Base-by-base conservation (phyloP, 2,329 filamentous ascomycete species). In the Triangularia verruculosa region DNA sequence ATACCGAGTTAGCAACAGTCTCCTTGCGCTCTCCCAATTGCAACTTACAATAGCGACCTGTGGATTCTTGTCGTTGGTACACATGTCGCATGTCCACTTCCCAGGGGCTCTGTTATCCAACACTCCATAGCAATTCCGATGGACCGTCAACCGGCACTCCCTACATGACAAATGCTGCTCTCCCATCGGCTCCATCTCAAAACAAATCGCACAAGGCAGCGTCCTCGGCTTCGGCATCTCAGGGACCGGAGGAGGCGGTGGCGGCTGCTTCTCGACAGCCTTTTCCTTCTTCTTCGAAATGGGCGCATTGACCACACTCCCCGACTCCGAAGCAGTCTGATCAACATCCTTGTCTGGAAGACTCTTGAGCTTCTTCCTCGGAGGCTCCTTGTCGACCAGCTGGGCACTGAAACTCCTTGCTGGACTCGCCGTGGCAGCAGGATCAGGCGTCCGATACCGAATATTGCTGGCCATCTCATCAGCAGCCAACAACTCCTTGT, bases 71-170 rank as follows among this genome's bases (percentile, higher is more conserved):
- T 99, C 95, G 73, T 99, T 99, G 39, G 88, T 83, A 76, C 95
- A 99, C 85, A 93, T 96, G 77, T 98, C 95, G 76, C 95, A 99
- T 47, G 89, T 86, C 95, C 95, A 99, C 76, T 96, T 96, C 53
- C 83, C 85, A 30, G 86, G 83, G 61, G 83, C 83, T 51, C 91
- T 86, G 62, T 89, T 87, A 54, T 89, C 86, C 43, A 85, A 69
- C 30, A 98, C 83, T n/a, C 95, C 95, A 73, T 98, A 99, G 77
- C 95, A 99, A 66, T 87, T 87, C 61, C 91, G 89, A 76, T 99
- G 95, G 24, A 98, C 94, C 3, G 93, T 93, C 76, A 99, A 79
- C 60, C 92, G 89, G 75, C 95, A 99, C 72, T 97, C 92, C 57
- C 87, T 86, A 75, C 95, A 99, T 47, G 89, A 87, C 15, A 96